Percentiles rank a stretch among this genome's conserved stretches.
Conservation (phyloP, 805 yeast species). For the Wickerhamiella alocasiicola region DNA sequence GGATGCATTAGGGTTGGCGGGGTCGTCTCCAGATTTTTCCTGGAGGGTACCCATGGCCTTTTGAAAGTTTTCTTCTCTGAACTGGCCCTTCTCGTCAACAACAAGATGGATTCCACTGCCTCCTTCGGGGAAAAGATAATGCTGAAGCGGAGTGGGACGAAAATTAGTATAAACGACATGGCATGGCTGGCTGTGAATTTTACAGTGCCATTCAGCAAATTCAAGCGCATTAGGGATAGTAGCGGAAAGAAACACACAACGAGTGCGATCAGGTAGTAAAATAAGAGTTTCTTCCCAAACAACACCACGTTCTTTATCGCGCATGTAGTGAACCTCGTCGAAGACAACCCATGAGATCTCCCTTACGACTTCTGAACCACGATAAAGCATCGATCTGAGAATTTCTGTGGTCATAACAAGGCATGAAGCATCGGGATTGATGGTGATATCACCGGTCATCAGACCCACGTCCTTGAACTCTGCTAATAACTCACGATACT, state of each 20-base stretch:
- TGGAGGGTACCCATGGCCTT: constrained; percentile 93
- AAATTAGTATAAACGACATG: constrained; percentile 97
- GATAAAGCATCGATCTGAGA: constrained; percentile 87
- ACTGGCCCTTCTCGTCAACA: constrained; percentile 91
- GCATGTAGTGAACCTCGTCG: constrained; percentile 97
- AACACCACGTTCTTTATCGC: constrained; percentile 96
- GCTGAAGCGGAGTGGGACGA: constrained; percentile 98
- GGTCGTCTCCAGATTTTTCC: constrained; percentile 74
- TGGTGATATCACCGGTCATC: constrained; percentile 98
- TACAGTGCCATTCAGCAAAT: constrained; percentile 97
- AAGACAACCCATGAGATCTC: constrained; percentile 98
- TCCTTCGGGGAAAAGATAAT: constrained; percentile 94
- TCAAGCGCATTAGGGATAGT: constrained; percentile 98
- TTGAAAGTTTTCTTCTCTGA: constrained; percentile 95
- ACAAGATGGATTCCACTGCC: constrained; percentile 97
- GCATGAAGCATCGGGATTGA: constrained; percentile 97
- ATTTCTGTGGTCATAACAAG: constrained; percentile 98
- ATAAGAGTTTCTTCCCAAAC: constrained; percentile 99
- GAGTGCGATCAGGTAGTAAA: constrained; percentile 88
- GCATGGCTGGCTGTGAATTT: constrained; percentile 90
- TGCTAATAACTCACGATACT: constrained; percentile 80
- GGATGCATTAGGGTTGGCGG: constrained; percentile 44
- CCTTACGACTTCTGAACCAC: constrained; percentile 96
- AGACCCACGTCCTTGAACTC: constrained; percentile 95
- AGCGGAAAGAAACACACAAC: constrained; percentile 85